phyloP scores from a whole-genome alignment of 2,329 filamentous ascomycete species.

The Hansfordia pulvinata region DNA sequence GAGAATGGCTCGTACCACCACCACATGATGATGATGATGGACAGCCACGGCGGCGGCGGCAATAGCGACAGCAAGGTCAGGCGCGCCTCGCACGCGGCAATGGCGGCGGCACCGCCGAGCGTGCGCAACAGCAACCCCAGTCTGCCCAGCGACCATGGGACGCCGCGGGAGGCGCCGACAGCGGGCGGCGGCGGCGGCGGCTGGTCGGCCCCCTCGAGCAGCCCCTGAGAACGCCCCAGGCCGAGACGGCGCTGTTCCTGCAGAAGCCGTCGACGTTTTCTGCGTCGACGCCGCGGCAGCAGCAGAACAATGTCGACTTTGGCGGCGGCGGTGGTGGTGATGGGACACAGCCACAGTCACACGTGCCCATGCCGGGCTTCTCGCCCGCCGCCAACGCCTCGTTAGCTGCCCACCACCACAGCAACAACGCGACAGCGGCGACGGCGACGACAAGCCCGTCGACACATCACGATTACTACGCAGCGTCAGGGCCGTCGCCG shows the following conservation, averaged over 20 bases:
- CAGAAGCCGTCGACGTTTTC: constrained; percentile 43
- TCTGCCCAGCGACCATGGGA: constrained; percentile 40
- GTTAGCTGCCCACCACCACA: constrained; percentile 1
- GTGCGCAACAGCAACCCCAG: constrained; percentile 35
- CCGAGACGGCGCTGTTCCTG: constrained; percentile 46
- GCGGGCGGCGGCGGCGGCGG: constrained; percentile 28
- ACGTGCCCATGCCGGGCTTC: constrained; percentile 25
- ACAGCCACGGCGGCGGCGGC: constrained; percentile 18
- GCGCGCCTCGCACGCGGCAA: too few species aligned
- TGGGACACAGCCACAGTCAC: too few species aligned
- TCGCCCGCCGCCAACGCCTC: constrained; percentile 18
- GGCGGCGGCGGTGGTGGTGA: too few species aligned
- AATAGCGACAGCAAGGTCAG: too few species aligned
- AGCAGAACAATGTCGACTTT: too few species aligned
- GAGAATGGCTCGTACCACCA: too few species aligned
- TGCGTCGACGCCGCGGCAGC: too few species aligned
- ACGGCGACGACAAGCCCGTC: constrained; percentile 6
- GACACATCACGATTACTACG: too few species aligned
- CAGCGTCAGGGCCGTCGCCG: constrained; percentile 40
- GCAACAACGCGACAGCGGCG: too few species aligned
- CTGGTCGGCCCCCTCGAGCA: too few species aligned
- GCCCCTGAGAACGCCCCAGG: constrained; percentile 35
- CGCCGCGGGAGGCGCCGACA: constrained; percentile 31
- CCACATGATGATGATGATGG: constrained; percentile 31
- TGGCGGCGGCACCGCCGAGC: constrained; percentile 22